Percentiles rank a stretch among this genome's conserved stretches.
These are phyloP conservation scores for Rubus idaeus DNA, from an alignment of 306 rosid species.

Conservation along the genomic window DNA sequence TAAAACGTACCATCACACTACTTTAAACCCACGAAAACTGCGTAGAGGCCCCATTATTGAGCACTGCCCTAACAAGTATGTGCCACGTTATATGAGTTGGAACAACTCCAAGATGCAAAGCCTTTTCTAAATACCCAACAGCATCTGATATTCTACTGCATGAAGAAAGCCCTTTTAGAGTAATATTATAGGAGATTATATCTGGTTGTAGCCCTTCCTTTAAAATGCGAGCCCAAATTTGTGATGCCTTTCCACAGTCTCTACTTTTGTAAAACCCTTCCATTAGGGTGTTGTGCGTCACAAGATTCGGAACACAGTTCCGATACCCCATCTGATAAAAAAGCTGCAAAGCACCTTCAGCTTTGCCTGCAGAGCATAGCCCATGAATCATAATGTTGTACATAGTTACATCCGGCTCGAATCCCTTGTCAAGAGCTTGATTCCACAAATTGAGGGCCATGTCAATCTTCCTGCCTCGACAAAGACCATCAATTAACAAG, in stretches of 20 bases:
- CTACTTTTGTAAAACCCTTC: constrained; percentile 76
- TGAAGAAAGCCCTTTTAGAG: constrained; percentile 80
- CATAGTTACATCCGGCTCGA: constrained; percentile 65
- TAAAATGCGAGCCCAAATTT: constrained; percentile 57
- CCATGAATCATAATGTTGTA: constrained; percentile 80
- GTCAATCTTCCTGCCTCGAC: constrained; percentile 59
- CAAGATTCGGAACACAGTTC: constrained; percentile 61
- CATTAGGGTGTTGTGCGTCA: constrained; percentile 85
- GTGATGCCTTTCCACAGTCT: constrained; percentile 60
- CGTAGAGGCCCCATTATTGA: constrained; percentile 32
- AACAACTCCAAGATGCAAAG: constrained; percentile 62
- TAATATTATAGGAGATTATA: constrained; percentile 79
- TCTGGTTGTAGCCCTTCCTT: constrained; percentile 65
- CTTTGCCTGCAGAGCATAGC: constrained; percentile 72
- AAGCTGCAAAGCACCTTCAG: constrained; percentile 59
- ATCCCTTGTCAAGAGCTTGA: constrained; percentile 51
- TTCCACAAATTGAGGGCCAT: constrained; percentile 63
- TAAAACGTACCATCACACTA: constrained; percentile 15
- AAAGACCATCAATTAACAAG: constrained; percentile 67
- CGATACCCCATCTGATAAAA: constrained; percentile 55
- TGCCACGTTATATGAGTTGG: constrained; percentile 82
- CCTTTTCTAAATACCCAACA: constrained; percentile 51
- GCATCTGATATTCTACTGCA: constrained; percentile 71
- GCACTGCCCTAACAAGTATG: constrained; percentile 82
- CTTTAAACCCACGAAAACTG: constrained; percentile 25